Evolutionary conservation across 352 stramenopile genomes (phyloP).

Genomic region (Globisporangium alternatum): DNA sequence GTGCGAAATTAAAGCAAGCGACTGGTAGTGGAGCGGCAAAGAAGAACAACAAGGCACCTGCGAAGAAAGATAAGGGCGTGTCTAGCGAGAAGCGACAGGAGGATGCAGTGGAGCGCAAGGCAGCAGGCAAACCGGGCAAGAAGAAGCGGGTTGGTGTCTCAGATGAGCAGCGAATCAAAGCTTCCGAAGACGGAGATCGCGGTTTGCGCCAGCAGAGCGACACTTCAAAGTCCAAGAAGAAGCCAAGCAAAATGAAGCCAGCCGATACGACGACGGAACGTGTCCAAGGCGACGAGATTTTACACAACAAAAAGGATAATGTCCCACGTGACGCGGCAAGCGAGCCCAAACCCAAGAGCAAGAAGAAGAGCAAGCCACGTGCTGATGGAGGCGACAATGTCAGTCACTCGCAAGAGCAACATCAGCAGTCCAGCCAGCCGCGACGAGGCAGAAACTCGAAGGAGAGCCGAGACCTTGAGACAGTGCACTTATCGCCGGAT

Average conservation of each 20-base stretch:
- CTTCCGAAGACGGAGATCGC: background rate
- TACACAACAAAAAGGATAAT: background rate
- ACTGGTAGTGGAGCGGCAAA: background rate
- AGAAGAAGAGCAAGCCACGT: conserved; percentile 3
- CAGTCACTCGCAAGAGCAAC: background rate
- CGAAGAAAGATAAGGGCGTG: background rate
- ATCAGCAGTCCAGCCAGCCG: background rate
- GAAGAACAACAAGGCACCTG: background rate
- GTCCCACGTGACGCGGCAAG: background rate
- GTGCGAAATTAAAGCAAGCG: background rate
- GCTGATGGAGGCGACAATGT: background rate
- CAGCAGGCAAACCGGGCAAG: background rate
- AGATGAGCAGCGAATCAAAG: background rate
- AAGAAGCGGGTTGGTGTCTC: background rate
- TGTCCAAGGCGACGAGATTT: background rate
- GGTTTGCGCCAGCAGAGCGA: background rate
- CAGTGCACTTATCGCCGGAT: too few relatives aligned
- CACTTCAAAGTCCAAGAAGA: background rate
- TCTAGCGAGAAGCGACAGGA: background rate
- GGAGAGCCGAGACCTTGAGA: background rate
- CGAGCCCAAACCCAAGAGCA: conserved; percentile 2
- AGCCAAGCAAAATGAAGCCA: background rate
- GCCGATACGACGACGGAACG: background rate
- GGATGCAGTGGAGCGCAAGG: background rate
- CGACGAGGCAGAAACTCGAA: background rate